Evolutionary conservation across 495 filamentous ascomycete species (phyloP), one percentile per base, ranked within the genome.

Genomic region (Trichoderma reesei): DNA sequence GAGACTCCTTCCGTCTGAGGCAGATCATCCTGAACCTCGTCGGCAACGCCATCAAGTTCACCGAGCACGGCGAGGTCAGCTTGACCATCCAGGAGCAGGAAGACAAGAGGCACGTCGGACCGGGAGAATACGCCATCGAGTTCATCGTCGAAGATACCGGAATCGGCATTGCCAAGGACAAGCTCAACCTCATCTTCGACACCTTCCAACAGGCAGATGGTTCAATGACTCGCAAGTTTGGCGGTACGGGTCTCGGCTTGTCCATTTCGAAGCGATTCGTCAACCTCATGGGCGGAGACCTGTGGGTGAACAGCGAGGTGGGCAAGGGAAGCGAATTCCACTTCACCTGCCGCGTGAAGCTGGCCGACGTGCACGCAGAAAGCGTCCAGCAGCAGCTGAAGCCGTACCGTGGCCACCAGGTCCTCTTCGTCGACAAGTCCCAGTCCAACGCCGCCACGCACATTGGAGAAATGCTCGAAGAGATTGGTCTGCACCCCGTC

Each of bases 181-280:
- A 99, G 78, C 85, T 98, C 34, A 92, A 97, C 73, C 77, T 98
- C 65, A 99, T 99, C 73, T 99, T 99, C 72, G 94, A 98, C 75
- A 99, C 94, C 14, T 99, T 99, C 86, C 95, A 96, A 71, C 94
- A 99, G 78, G 94, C 94, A 10, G 94, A 99, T 76, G 94, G 94
- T 39, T 97, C 93, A 9, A 99, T 95, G 69, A 99, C 94, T 10
- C 83, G 94, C 66, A 91, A 95, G 69, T 99, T 99, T 71, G 94
- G 94, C 71, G 94, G 94, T 68, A 99, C 94, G 34, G 94, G 94
- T 64, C 83, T 99, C 33, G 94, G 94, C 66, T 80, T 99, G 42
- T 97, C 93, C 16, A 99, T 99, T 72, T 99, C 94, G 18, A 92
- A 95, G 79, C 85, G 92, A 66, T 79, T 99, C 39, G 94, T 98